A percentile compares a stretch with the other conserved stretches of the same genome.
Conservation (phyloP, 441 rosid species). For the Euphorbia celastroides region DNA sequence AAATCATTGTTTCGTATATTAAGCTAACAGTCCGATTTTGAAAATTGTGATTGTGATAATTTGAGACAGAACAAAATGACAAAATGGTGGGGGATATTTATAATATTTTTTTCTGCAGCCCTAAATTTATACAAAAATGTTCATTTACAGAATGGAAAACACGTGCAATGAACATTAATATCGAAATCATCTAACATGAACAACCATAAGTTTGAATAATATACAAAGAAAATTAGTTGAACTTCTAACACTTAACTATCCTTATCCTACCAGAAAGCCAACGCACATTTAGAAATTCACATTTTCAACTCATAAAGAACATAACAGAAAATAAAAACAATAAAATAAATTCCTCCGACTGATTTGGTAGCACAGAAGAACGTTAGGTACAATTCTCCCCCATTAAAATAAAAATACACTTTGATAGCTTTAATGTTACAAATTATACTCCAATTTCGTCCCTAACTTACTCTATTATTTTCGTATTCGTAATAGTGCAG, state of each 20-base stretch:
- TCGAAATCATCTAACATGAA: neutral
- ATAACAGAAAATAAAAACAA: neutral
- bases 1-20: no score
- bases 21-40: no score
- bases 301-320: neutral
- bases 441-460: neutral
- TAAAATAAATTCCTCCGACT: neutral
- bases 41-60: no score
- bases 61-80: no score
- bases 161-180: neutral
- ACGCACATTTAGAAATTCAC: neutral
- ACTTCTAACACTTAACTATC: neutral
- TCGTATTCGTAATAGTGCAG: neutral
- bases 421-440: neutral
- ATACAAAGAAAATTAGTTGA: neutral
- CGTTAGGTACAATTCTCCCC: neutral
- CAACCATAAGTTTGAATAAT: neutral
- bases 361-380: neutral
- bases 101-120: no score
- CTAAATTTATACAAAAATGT: neutral
- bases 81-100: no score
- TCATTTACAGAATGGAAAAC: neutral
- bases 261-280: neutral
- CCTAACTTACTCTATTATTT: no score
- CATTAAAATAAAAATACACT: neutral